Base-by-base conservation (phyloP, 352 stramenopile genomes). In the Pythium aristosporum region DNA sequence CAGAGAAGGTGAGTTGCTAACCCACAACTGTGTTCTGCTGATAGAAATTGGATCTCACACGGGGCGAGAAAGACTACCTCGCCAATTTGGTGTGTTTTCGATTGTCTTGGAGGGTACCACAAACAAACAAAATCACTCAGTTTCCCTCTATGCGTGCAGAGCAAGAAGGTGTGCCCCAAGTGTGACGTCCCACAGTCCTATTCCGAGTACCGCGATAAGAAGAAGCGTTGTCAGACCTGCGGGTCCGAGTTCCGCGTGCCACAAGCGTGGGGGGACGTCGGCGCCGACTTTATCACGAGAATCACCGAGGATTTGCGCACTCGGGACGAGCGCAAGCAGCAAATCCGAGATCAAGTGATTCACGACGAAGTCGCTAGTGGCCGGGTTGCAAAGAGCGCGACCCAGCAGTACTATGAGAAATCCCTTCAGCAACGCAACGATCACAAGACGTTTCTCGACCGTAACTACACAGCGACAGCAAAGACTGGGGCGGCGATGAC, bases 181-280 rank as follows among this genome's bases (percentile, higher is more conserved):
- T 94, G 86, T 55, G 61, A 71, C 3, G 68, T 82, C 50, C 58
- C 77, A 13, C 86, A 94, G 62, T 92, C 84, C 21, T 94, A 91
- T 54, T 85, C 86, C 1, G 86, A 94, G 57, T 87, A 76, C n/a
- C 84, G 82, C 11, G 86, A 93, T 74, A 94, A 94, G 71, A 94
- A 93, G 71, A 94, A 94, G 57, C 75, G 76, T 5, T 94, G 86
- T 57, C 84, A 91, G 62, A 88, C 77, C 48, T 94, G 86, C 57
- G 82, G 84, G 18, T 79, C 85, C 18, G 77, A 89, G 65, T 94
- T 92, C 57, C 79, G 82, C 4, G 68, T 89, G 10, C 65, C 80
- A 3, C 80, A 92, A 56, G 86, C 84, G 1, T 94, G 86, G 86
- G 82, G 84, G 0, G 84, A 94, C 42, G 68, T 94, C 41, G 79